Percentiles rank a stretch among this genome's conserved stretches.
Evolutionary conservation across 768 basidiomycete genomes (phyloP).

Genomic region (Termitomyces sp.): DNA sequence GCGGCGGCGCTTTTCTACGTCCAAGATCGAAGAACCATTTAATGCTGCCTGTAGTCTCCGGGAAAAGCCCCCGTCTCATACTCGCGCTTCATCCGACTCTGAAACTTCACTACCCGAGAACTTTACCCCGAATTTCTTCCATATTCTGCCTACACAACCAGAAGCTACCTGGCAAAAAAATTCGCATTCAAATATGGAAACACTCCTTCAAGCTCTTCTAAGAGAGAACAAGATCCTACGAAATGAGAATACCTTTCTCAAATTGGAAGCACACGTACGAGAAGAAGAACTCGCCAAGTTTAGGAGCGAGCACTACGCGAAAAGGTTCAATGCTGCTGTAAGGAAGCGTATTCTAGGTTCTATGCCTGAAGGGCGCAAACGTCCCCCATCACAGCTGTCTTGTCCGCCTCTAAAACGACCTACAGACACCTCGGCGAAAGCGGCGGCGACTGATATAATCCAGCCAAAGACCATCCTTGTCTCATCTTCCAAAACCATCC

Average conservation of each 20-base stretch:
- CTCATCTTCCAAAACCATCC: constrained; percentile 37
- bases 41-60: not conserved
- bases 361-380: not conserved
- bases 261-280: constrained; percentile 16
- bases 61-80: not conserved
- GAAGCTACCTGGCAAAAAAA: not conserved
- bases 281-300: constrained; percentile 22
- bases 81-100: constrained; percentile 1
- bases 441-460: not conserved
- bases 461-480: constrained; percentile 20
- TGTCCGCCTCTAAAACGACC: not conserved
- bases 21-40: constrained; percentile 2
- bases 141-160: not conserved
- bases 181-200: not conserved
- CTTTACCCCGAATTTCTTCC: not conserved
- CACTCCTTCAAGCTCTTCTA: constrained; percentile 15
- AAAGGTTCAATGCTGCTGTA: constrained; percentile 17
- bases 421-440: not conserved
- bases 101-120: not conserved
- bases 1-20: constrained; percentile 8
- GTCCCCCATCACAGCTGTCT: not conserved
- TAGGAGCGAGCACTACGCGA: constrained; percentile 18
- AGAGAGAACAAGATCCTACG: constrained; percentile 18
- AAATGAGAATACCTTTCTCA: constrained; percentile 17
- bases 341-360: not conserved